Evolutionary conservation across 768 basidiomycete genomes (phyloP).

Genomic region (Strobilomyces echinocephalus): DNA sequence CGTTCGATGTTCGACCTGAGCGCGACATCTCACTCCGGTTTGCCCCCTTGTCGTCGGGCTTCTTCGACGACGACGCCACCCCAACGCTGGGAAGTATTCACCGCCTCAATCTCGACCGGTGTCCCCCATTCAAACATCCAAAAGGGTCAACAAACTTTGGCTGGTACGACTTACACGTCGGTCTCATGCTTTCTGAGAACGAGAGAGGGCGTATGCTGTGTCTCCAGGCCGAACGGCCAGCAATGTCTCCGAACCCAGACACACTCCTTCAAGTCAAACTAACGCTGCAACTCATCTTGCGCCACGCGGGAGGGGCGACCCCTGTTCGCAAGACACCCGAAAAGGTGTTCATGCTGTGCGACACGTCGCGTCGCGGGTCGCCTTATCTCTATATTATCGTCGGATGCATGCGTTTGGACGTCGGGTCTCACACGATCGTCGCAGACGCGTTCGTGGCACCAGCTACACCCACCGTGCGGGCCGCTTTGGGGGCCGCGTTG

Average conservation of each 20-base stretch:
- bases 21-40: conserved; percentile 22
- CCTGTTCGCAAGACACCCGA: conserved; percentile 1
- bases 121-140: conserved; percentile 29
- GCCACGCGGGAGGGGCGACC: conserved; percentile 6
- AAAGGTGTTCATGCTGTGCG: conserved; percentile 15
- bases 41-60: conserved; percentile 16
- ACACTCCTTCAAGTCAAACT: conserved; percentile 30
- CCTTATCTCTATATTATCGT: conserved; percentile 43
- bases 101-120: conserved; percentile 32
- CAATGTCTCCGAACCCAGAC: not conserved
- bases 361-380: conserved; percentile 4
- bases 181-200: conserved; percentile 22
- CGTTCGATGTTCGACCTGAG: conserved; percentile 19
- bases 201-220: not conserved
- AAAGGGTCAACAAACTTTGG: conserved; percentile 1
- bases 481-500: not conserved
- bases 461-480: conserved; percentile 12
- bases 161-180: conserved; percentile 31
- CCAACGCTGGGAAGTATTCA: conserved; percentile 37
- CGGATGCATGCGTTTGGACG: conserved; percentile 41
- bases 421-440: conserved; percentile 39
- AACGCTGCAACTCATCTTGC: conserved; percentile 26
- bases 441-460: conserved; percentile 46
- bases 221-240: no score
- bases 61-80: not conserved